Percentiles rank a stretch among this genome's conserved stretches.
These are phyloP conservation scores for Xylaria sp. DNA, from an alignment of 495 filamentous ascomycete genomes.

Conservation along the genomic window DNA sequence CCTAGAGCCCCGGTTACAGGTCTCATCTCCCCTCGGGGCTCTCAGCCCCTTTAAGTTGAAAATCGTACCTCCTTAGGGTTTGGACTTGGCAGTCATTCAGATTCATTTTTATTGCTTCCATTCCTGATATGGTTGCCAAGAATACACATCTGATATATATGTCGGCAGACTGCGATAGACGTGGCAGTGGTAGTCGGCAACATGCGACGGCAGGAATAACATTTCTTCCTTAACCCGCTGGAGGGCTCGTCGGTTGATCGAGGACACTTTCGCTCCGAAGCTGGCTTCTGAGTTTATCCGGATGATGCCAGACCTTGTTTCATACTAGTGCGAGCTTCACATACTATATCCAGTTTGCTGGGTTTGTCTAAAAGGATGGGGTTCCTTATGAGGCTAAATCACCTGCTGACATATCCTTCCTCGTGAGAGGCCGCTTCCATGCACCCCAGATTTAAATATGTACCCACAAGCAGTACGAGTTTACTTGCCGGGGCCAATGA, in stretches of 20 bases:
- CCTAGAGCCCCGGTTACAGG: background rate
- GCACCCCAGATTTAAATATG: slow-evolving; percentile 32
- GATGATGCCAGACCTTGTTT: slow-evolving; percentile 4
- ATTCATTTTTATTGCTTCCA: slow-evolving; percentile 14
- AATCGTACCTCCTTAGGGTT: background rate
- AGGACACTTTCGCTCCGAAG: slow-evolving; percentile 6
- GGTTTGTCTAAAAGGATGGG: slow-evolving; percentile 6
- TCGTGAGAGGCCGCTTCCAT: slow-evolving; percentile 33
- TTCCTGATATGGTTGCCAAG: slow-evolving; percentile 23
- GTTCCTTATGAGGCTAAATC: slow-evolving; percentile 42
- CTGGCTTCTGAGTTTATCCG: slow-evolving; percentile 22
- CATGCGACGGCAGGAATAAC: slow-evolving; percentile 28
- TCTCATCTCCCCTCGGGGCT: background rate
- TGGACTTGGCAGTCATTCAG: background rate
- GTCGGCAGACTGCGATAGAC: slow-evolving; percentile 24
- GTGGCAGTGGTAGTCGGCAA: slow-evolving; percentile 35
- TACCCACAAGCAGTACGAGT: background rate
- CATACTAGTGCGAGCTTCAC: slow-evolving; percentile 5
- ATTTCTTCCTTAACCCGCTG: slow-evolving; percentile 8
- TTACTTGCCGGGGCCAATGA: slow-evolving; percentile 14
- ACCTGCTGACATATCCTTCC: slow-evolving; percentile 33
- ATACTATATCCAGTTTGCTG: slow-evolving; percentile 3
- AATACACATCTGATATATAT: slow-evolving; percentile 22
- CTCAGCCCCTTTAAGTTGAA: slow-evolving; percentile 18
- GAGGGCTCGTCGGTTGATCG: background rate